Conservation (phyloP, 176 grass and related monocot species). For the Urochloa ruziziensis region DNA sequence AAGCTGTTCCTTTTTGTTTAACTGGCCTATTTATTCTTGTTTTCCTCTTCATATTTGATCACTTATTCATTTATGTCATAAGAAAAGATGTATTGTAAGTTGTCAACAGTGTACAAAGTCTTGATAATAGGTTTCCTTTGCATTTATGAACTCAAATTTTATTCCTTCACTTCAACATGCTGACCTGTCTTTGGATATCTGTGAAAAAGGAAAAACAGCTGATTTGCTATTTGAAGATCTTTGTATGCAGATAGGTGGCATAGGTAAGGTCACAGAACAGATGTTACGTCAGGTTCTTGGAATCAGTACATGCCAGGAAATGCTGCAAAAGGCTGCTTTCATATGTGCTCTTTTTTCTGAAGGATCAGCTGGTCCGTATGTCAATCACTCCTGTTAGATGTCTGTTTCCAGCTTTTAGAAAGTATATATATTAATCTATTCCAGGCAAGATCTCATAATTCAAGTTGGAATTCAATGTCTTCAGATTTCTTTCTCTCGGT, state of each 20-base stretch:
- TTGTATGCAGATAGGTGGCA: constrained; percentile 85
- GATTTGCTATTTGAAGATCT: constrained; percentile 59
- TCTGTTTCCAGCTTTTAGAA: constrained; percentile 19
- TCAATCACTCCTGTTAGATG: constrained; percentile 21
- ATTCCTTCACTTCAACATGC: neutral
- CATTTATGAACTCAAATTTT: neutral
- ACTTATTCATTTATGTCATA: neutral
- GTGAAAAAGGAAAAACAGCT: constrained; percentile 20
- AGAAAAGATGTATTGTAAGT: constrained; percentile 1
- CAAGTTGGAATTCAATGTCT: constrained; percentile 25
- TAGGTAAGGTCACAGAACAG: constrained; percentile 94
- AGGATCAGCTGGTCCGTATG: constrained; percentile 71
- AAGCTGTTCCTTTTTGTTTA: constrained; percentile 14
- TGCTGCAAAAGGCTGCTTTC: constrained; percentile 74
- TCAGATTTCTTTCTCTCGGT: constrained; percentile 97
- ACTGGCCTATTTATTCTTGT: neutral
- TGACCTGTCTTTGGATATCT: constrained; percentile 2
- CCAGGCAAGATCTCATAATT: constrained; percentile 4
- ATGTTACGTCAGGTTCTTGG: constrained; percentile 79
- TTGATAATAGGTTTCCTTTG: constrained; percentile 5
- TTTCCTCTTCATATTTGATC: neutral
- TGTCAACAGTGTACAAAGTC: neutral
- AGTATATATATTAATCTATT: constrained; percentile 27
- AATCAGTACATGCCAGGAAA: constrained; percentile 84
- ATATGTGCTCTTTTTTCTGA: constrained; percentile 88